These are phyloP conservation scores for Aspergillus campestris DNA, from an alignment of 495 filamentous ascomycete species.

Conservation along the genomic window DNA sequence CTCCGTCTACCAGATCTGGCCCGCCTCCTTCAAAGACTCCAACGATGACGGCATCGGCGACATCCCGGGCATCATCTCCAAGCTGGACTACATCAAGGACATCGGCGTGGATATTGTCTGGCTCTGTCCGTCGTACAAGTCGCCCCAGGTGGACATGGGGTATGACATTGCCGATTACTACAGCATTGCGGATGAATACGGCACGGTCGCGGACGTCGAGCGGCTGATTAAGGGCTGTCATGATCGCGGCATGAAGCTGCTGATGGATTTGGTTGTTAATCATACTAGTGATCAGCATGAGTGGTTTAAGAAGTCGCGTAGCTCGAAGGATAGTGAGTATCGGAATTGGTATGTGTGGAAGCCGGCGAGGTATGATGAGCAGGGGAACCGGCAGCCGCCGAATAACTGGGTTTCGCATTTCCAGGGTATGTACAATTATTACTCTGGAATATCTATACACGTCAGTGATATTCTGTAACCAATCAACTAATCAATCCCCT, in stretches of 20 bases:
- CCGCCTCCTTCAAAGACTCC: slow-evolving; percentile 56
- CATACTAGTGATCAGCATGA: slow-evolving; percentile 71
- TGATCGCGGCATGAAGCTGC: slow-evolving; percentile 54
- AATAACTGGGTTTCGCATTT: slow-evolving; percentile 62
- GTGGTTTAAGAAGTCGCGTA: slow-evolving; percentile 64
- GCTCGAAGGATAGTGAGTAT: slow-evolving; percentile 49
- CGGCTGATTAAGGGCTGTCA: slow-evolving; percentile 47
- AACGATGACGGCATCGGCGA: slow-evolving; percentile 62
- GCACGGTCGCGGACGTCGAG: slow-evolving; percentile 59
- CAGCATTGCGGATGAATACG: slow-evolving; percentile 51
- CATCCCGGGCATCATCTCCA: slow-evolving; percentile 55
- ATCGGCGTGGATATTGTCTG: slow-evolving; percentile 61
- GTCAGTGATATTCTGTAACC: no score
- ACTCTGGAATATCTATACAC: no score
- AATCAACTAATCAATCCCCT: no score
- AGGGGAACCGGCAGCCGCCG: slow-evolving; percentile 55
- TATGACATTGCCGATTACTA: slow-evolving; percentile 64
- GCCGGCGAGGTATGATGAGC: slow-evolving; percentile 44
- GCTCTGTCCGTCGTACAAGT: slow-evolving; percentile 61
- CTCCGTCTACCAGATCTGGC: slow-evolving; percentile 64
- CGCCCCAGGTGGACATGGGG: slow-evolving; percentile 55
- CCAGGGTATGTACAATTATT: slow-evolving; percentile 29
- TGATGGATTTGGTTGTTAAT: slow-evolving; percentile 70
- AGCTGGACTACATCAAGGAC: slow-evolving; percentile 55
- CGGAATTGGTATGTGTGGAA: slow-evolving; percentile 72